Base-by-base conservation (phyloP, 148 eudicot genomes). In the Arbutus unedo region DNA sequence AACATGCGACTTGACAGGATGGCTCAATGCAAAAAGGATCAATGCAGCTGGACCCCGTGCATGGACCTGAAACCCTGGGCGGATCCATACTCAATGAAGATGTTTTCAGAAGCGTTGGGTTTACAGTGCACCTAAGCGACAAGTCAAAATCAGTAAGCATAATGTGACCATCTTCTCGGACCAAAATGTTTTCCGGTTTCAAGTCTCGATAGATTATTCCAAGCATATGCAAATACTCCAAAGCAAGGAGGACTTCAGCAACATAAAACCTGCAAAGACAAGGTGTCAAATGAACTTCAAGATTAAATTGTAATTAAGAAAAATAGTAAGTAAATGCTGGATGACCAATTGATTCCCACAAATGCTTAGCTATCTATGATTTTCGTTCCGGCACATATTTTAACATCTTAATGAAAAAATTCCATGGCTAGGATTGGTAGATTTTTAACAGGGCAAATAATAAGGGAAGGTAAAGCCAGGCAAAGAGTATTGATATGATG, bases 41-140 rank as follows among this genome's bases (percentile, higher is more conserved):
- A 93, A 85, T 93, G 92, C 86, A 97, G 87, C 59, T 85, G 87
- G 55, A 79, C 82, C 51, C 88, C 83, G 85, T 95, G 90, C 71
- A 75, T 49, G 84, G 78, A 47, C 83, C 83, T 14, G 60, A 56
- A 60, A 38, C 6, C 66, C 76, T 80, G 81, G 62, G 55, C 50
- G 25, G 77, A 21, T 45, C 70, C 76, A 4, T 21, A 74, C n/a
- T 83, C 62, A 47, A 76, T 81, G 84, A 67, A n/a, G 88, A 79
- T 38, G 76, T 82, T 72, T 80, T 86, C 5, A 88, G 68, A 8
- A 88, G 88, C 21, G 90, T 86, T 10, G 90, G 90, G 51, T 85
- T 82, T 50, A 81, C 84, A 10, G 87, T 76, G 53, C 90, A 88
- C 57, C 90, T 82, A 72, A 88, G 82, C 14, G 89, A 87, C 54